Evolutionary conservation across 1,284 basidiomycete genomes (phyloP), one percentile per base, ranked within the genome.

Genomic region (Trametes pubescens): DNA sequence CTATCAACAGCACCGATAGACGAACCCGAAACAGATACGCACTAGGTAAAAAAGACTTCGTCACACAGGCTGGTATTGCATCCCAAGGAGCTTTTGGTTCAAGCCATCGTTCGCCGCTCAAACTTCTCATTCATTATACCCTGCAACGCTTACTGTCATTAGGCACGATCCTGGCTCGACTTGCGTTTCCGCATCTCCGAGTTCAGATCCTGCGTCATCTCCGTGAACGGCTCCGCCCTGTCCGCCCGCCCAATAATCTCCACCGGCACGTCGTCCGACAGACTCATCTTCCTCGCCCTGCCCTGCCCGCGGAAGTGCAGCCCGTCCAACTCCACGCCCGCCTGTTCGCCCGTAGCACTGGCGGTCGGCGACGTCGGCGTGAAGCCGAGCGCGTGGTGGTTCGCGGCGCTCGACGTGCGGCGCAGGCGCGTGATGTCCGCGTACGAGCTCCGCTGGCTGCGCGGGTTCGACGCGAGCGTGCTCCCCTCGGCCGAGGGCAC

Each of bases 391-490:
- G 47, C 38, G 40, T 64, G 52, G 24, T 57, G 53, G 54, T 63
- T 61, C 32, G 57, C 54, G 13, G 69, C 65, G 53, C 67, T 72
- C 34, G 72, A 71, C 32, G 75, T 65, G 56, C 71, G 61, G 52
- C 86, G 86, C 22, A 93, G 80, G 66, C 86, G 83, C 76, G 93
- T 91, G 51, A 94, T 74, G 76, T 94, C 89, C 14, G 92, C 92
- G 71, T 91, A 94, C 22, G 91, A 93, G 65, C 84, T 88, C 62
- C 86, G 86, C 35, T 86, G 84, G 76, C 89, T 92, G 44, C 87
- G 84, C n/a, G 82, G 77, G 64, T 86, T 85, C 59, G 66, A 75
- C 68, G 76, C 70, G 38, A 73, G 69, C 26, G 78, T 69, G 61
- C 57, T 52, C 14, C 71, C 73, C 40, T 88, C 86, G 64, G 83